Evolutionary conservation across 148 eudicot species (phyloP).

Genomic region (Fallopia convolvulus): DNA sequence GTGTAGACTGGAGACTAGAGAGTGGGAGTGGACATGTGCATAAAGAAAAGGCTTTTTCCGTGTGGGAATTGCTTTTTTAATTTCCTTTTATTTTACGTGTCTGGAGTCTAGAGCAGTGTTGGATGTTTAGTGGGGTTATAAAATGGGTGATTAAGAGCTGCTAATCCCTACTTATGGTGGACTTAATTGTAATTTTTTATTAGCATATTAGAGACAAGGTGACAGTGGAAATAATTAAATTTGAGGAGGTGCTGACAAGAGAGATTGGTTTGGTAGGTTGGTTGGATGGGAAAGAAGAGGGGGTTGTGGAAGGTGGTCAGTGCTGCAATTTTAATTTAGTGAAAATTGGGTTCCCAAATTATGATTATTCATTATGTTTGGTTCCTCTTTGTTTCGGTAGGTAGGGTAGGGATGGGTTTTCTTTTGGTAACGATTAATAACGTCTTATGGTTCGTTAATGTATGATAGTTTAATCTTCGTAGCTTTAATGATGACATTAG

Average conservation of each 20-base stretch:
- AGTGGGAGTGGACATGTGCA: slow-evolving; percentile 11
- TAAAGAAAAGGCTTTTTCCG: slow-evolving; percentile 1
- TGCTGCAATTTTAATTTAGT: background rate
- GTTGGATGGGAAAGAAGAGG: slow-evolving; percentile 1
- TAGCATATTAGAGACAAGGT: background rate
- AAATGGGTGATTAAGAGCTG: background rate
- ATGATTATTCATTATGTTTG: background rate
- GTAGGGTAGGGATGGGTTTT: slow-evolving; percentile 9
- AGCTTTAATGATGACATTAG: background rate
- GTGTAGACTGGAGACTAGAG: background rate
- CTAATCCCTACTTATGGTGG: background rate
- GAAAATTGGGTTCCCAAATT: background rate
- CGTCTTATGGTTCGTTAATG: background rate
- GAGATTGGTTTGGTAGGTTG: slow-evolving; percentile 1
- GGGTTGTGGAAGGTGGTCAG: background rate
- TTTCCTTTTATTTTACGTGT: background rate
- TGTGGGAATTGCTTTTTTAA: background rate
- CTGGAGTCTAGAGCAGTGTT: background rate
- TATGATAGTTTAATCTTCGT: background rate
- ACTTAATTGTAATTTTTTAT: background rate
- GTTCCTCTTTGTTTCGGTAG: background rate
- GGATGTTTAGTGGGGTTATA: background rate
- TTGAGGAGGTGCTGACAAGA: background rate
- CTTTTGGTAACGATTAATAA: background rate
- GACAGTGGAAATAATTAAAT: background rate